These are phyloP conservation scores for Alopecurus myosuroides DNA, from an alignment of 176 grass and related monocot species.

Conservation along the genomic window DNA sequence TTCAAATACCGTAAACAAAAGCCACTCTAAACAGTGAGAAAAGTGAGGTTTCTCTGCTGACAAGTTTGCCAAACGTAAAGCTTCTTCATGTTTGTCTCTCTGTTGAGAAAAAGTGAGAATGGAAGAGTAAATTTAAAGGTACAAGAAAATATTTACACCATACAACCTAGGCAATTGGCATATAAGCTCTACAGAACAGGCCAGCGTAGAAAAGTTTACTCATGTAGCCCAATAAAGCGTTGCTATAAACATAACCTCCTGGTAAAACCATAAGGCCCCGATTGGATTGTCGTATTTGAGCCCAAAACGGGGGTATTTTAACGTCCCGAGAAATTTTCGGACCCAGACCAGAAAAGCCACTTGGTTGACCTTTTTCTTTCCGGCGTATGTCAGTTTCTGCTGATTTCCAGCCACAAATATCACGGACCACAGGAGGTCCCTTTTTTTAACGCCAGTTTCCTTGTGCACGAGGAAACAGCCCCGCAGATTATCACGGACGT, in stretches of 20 bases:
- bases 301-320: no score
- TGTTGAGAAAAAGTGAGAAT: conserved; percentile 35
- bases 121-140: neutral
- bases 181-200: neutral
- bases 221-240: neutral
- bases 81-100: conserved; percentile 94
- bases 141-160: neutral
- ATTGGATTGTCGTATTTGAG: no score
- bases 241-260: neutral
- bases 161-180: neutral
- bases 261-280: neutral
- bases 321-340: no score
- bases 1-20: conserved; percentile 99
- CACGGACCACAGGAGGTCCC: no score
- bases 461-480: no score
- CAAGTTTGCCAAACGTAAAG: conserved; percentile 79
- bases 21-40: conserved; percentile 97
- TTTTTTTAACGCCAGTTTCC: no score
- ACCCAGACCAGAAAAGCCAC: no score
- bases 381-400: no score
- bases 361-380: no score
- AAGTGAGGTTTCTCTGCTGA: conserved; percentile 98
- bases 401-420: no score
- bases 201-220: neutral
- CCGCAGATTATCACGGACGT: no score